Percentiles rank a stretch among this genome's conserved stretches.
phyloP scores from a whole-genome alignment of 495 filamentous ascomycete genomes.

The Podospora pseudoanserina region DNA sequence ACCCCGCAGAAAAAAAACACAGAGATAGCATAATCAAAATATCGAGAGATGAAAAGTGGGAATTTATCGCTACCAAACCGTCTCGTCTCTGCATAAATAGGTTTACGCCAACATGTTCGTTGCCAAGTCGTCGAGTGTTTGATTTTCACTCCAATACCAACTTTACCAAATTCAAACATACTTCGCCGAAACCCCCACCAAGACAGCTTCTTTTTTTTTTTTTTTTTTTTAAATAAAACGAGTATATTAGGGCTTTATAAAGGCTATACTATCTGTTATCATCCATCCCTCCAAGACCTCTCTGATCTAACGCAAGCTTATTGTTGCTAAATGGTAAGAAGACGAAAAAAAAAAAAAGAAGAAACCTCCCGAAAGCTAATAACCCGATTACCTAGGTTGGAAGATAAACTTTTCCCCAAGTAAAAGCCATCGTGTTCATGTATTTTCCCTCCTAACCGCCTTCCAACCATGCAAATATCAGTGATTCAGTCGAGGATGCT shows the following conservation, averaged over 20 bases:
- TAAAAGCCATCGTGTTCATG: not conserved
- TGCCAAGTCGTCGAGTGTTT: no score
- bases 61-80: no score
- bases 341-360: not conserved
- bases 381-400: not conserved
- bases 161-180: no score
- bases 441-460: not conserved
- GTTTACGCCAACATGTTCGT: no score
- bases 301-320: not conserved
- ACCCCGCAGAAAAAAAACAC: no score
- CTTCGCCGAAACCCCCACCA: no score
- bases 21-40: no score
- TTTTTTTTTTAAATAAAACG: not conserved
- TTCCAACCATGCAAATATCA: not conserved
- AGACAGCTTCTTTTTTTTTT: no score
- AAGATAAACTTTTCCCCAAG: not conserved
- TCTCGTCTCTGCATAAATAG: no score
- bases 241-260: not conserved
- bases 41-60: no score
- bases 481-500: not conserved
- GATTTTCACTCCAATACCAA: no score
- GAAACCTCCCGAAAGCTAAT: not conserved
- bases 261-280: not conserved
- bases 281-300: not conserved
- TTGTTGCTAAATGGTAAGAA: not conserved